Conservation (phyloP, 1,284 basidiomycete genomes). For the Cryptococcus depauperatus region DNA sequence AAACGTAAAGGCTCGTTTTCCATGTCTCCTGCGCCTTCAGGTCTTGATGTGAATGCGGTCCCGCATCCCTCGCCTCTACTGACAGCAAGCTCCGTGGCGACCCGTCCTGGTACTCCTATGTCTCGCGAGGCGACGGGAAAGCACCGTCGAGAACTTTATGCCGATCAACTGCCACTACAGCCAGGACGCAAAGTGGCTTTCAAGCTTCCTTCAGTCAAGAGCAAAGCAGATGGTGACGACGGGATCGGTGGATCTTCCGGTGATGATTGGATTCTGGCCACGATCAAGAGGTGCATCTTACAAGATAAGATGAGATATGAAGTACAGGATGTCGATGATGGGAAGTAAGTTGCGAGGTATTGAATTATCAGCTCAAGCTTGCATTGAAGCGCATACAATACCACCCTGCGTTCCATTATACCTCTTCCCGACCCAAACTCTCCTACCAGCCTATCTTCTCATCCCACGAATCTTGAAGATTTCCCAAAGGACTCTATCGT, state of each 20-base stretch:
- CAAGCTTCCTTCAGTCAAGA: slow-evolving; percentile 25
- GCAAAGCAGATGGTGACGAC: slow-evolving; percentile 14
- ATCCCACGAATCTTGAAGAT: slow-evolving; percentile 42
- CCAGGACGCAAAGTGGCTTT: slow-evolving; percentile 45
- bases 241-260: not conserved
- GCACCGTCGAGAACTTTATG: slow-evolving; percentile 22
- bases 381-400: slow-evolving; percentile 42
- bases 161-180: slow-evolving; percentile 44
- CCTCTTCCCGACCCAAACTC: slow-evolving; percentile 45
- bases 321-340: slow-evolving; percentile 40
- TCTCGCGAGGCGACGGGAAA: slow-evolving; percentile 16
- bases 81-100: not conserved
- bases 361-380: not conserved
- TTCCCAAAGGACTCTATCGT: slow-evolving; percentile 42
- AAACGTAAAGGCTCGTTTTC: slow-evolving; percentile 21
- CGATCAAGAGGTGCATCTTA: slow-evolving; percentile 38
- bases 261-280: slow-evolving; percentile 46
- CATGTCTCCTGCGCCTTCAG: slow-evolving; percentile 7
- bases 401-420: slow-evolving; percentile 46
- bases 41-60: slow-evolving; percentile 9
- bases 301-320: slow-evolving; percentile 43
- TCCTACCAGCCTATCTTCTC: slow-evolving; percentile 32
- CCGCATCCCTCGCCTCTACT: slow-evolving; percentile 10
- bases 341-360: slow-evolving; percentile 15
- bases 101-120: slow-evolving; percentile 13